phyloP scores from a whole-genome alignment of 148 eudicot species.

The Camellia granthamiana region DNA sequence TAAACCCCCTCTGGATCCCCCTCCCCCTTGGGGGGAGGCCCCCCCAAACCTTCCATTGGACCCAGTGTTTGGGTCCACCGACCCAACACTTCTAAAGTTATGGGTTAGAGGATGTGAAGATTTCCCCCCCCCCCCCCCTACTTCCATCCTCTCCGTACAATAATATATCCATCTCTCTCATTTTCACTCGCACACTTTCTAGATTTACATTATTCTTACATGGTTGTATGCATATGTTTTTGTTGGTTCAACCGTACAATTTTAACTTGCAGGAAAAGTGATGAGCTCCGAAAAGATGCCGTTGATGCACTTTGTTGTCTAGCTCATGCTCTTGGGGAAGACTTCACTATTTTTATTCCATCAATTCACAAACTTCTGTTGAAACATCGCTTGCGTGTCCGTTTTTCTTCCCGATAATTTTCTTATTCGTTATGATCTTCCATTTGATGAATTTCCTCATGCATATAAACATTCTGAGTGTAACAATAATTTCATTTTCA shows the following conservation, averaged over 20 bases:
- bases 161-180: too few relatives aligned
- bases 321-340: slow-evolving; percentile 94
- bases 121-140: not conserved
- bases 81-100: too few relatives aligned
- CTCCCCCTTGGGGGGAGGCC: too few relatives aligned
- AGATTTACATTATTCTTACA: not conserved
- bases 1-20: too few relatives aligned
- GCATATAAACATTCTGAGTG: not conserved
- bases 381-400: slow-evolving; percentile 85
- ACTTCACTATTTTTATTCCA: slow-evolving; percentile 91
- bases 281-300: slow-evolving; percentile 91
- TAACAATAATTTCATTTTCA: slow-evolving; percentile 22
- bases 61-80: too few relatives aligned
- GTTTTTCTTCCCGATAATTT: slow-evolving; percentile 16
- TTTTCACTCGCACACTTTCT: not conserved
- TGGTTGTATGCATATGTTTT: not conserved
- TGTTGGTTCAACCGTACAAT: slow-evolving; percentile 5
- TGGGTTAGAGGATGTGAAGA: not conserved
- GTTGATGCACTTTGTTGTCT: slow-evolving; percentile 94
- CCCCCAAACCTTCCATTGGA: too few relatives aligned
- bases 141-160: not conserved
- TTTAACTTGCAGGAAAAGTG: slow-evolving; percentile 60
- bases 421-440: not conserved
- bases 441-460: not conserved
- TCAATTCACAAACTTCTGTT: slow-evolving; percentile 81